Percentiles rank a stretch among this genome's conserved stretches.
Evolutionary conservation across 2,329 filamentous ascomycete species (phyloP).

Genomic region (Sclerotinia glacialis): DNA sequence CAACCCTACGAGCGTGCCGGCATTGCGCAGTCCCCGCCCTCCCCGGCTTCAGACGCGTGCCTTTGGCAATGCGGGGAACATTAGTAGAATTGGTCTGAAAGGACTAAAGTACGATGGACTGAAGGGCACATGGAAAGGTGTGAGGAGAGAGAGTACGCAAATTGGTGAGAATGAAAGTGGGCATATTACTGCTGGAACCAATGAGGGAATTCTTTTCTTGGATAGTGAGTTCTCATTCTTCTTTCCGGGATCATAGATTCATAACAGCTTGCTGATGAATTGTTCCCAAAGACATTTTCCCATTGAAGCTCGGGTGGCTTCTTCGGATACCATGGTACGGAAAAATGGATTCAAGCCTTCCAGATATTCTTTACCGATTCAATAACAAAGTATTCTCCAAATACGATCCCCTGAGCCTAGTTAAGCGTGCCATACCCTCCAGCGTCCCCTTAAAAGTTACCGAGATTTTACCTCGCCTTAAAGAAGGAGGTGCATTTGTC

Average conservation of each 20-base stretch:
- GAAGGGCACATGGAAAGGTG: conserved; percentile 26
- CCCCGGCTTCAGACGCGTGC: conserved; percentile 25
- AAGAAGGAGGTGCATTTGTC: conserved; percentile 91
- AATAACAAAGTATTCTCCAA: conserved; percentile 51
- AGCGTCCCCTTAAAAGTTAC: conserved; percentile 66
- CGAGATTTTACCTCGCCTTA: conserved; percentile 78
- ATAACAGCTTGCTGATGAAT: not conserved
- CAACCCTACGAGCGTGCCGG: conserved; percentile 40
- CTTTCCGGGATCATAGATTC: not conserved
- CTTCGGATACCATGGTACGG: conserved; percentile 51
- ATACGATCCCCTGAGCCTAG: conserved; percentile 54
- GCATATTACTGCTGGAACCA: conserved; percentile 71
- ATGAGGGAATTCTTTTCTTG: conserved; percentile 85
- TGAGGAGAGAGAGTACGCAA: conserved; percentile 46
- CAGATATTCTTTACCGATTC: conserved; percentile 50
- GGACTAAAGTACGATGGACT: conserved; percentile 19
- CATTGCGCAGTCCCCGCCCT: conserved; percentile 35
- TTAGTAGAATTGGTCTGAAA: conserved; percentile 24
- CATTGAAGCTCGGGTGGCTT: conserved; percentile 68
- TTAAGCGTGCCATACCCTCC: conserved; percentile 60
- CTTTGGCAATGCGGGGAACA: conserved; percentile 31
- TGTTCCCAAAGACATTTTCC: conserved; percentile 69
- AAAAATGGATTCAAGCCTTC: conserved; percentile 43
- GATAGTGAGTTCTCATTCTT: conserved; percentile 62
- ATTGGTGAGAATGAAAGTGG: conserved; percentile 67